Percentiles rank a stretch among this genome's conserved stretches.
Evolutionary conservation across 345 rosid genomes (phyloP).

Genomic region (Triadica sebifera): DNA sequence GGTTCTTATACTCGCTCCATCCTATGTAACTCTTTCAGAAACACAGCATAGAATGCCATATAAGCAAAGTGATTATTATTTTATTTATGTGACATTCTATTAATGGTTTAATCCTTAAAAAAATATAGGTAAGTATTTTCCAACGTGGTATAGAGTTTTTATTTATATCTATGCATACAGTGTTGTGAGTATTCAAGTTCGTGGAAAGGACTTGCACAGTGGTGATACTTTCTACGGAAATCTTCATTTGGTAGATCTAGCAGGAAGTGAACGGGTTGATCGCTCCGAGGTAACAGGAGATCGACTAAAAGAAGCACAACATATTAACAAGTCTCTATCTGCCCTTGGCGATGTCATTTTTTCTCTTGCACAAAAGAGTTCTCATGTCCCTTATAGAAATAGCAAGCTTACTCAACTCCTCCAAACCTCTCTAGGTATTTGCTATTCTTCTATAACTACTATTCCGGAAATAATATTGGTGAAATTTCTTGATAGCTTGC

Average conservation of each 20-base stretch:
- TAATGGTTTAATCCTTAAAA: too few species aligned
- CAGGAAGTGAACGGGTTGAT: conserved; percentile 98
- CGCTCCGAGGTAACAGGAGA: conserved; percentile 90
- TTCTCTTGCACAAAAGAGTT: conserved; percentile 76
- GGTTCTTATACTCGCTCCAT: conserved; percentile 44
- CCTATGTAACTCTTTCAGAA: too few species aligned
- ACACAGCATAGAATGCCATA: too few species aligned
- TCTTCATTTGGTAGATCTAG: conserved; percentile 93
- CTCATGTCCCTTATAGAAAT: conserved; percentile 91
- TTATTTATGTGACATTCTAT: too few species aligned
- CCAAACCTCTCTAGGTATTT: conserved; percentile 73
- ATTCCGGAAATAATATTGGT: too few species aligned
- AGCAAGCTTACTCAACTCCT: conserved; percentile 99
- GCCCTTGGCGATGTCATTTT: conserved; percentile 95
- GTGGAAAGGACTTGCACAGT: conserved; percentile 65
- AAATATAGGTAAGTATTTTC: too few species aligned
- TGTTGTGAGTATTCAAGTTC: conserved; percentile 78
- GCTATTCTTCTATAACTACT: neutral
- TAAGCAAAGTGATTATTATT: too few species aligned
- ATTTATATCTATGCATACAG: conserved; percentile 39
- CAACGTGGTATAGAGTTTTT: neutral
- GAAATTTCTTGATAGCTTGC: neutral
- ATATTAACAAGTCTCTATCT: conserved; percentile 89
- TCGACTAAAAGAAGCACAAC: conserved; percentile 89
- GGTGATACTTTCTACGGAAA: conserved; percentile 57